Conservation (phyloP, 73 alveolate species). For the Loxodes magnus region DNA sequence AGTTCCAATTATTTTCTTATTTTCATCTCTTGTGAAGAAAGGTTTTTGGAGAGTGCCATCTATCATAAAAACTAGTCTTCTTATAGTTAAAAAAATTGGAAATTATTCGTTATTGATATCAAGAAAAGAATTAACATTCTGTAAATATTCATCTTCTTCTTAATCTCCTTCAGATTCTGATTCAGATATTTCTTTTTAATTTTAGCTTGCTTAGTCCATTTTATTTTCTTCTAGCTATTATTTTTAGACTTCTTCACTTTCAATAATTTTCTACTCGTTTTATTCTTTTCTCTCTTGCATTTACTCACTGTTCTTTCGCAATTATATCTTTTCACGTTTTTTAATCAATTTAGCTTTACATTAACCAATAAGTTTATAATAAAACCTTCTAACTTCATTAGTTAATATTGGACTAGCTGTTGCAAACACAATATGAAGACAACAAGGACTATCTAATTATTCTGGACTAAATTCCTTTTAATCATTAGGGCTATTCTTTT, state of each 20-base stretch:
- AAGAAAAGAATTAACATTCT: background rate
- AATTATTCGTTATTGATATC: conserved; percentile 16
- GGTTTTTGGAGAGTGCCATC: conserved; percentile 56
- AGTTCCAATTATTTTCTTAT: conserved; percentile 47
- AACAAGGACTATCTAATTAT: conserved; percentile 28
- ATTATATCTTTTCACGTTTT: conserved; percentile 14
- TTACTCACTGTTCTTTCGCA: background rate
- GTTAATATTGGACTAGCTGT: conserved; percentile 84
- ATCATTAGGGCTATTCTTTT: background rate
- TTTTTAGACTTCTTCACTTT: background rate
- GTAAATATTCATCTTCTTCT: background rate
- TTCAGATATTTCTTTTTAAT: background rate
- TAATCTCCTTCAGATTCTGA: background rate
- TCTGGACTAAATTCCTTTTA: conserved; percentile 10
- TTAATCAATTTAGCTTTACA: conserved; percentile 30
- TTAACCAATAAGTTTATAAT: conserved; percentile 32
- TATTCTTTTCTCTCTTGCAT: background rate
- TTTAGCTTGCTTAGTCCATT: background rate
- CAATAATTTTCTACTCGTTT: background rate
- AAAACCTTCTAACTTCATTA: conserved; percentile 65
- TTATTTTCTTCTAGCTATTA: background rate
- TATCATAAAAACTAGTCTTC: conserved; percentile 48
- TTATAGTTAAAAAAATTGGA: conserved; percentile 60
- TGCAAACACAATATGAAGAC: conserved; percentile 47
- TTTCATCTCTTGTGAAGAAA: conserved; percentile 44